Conservation (phyloP, 202 grass and related monocot genomes). For the Digitaria exilis region DNA sequence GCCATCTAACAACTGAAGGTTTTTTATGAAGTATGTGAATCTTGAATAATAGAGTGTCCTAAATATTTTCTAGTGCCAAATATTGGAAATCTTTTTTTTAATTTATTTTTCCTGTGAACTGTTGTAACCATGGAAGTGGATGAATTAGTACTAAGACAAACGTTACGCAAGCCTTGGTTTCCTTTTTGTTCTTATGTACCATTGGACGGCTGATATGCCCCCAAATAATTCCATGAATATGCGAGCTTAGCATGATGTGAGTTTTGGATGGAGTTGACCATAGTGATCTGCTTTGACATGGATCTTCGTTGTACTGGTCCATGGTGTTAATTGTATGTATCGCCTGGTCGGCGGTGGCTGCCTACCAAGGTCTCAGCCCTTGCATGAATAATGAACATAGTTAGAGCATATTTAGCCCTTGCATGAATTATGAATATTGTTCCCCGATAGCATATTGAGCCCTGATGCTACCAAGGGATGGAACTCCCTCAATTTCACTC, state of each 20-base stretch:
- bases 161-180: background rate
- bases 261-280: no score
- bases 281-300: background rate
- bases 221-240: background rate
- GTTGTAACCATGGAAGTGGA: background rate
- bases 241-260: background rate
- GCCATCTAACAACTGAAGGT: background rate
- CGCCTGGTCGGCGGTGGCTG: background rate
- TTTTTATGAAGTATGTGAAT: background rate
- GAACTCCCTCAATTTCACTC: background rate
- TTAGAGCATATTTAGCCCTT: no score
- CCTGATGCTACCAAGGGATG: background rate
- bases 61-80: background rate
- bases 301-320: background rate
- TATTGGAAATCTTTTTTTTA: background rate
- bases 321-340: background rate
- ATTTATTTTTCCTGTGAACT: background rate
- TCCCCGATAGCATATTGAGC: background rate
- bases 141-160: background rate
- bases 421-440: no score
- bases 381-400: no score
- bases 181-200: background rate
- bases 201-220: background rate
- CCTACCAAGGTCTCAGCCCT: no score
- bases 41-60: conserved; percentile 4